Conservation (phyloP, 208 protist species). For the Trypanosoma melophagium region DNA sequence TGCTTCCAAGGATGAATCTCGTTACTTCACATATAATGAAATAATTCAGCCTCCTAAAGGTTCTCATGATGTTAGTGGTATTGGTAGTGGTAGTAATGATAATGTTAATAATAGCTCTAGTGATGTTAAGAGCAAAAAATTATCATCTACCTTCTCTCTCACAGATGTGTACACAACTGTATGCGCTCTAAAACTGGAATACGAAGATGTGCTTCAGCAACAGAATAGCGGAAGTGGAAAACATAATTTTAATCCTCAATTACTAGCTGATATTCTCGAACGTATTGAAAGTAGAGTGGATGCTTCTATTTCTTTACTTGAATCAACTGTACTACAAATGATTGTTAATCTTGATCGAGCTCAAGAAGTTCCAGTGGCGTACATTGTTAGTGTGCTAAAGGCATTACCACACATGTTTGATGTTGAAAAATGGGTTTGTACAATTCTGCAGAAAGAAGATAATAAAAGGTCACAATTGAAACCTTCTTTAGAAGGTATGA, state of each 20-base stretch:
- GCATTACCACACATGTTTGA: conserved; percentile 28
- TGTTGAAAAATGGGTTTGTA: conserved; percentile 41
- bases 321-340: conserved; percentile 22
- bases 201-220: conserved; percentile 24
- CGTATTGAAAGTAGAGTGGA: conserved; percentile 19
- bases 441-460: conserved; percentile 31
- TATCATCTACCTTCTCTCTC: not conserved
- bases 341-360: conserved; percentile 23
- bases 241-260: not conserved
- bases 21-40: conserved; percentile 26
- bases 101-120: not conserved
- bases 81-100: no score
- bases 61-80: no score
- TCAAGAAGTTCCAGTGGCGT: conserved; percentile 11
- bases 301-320: conserved; percentile 13
- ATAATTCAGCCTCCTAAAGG: not conserved
- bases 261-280: not conserved
- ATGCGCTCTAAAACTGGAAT: conserved; percentile 23
- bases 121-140: not conserved
- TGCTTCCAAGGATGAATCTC: conserved; percentile 38
- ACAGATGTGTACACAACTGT: conserved; percentile 35
- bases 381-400: conserved; percentile 29
- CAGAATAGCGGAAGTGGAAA: conserved; percentile 9
- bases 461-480: not conserved
- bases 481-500: not conserved